Base-by-base conservation (phyloP, 306 rosid genomes). In the Trichosanthes truncata region DNA sequence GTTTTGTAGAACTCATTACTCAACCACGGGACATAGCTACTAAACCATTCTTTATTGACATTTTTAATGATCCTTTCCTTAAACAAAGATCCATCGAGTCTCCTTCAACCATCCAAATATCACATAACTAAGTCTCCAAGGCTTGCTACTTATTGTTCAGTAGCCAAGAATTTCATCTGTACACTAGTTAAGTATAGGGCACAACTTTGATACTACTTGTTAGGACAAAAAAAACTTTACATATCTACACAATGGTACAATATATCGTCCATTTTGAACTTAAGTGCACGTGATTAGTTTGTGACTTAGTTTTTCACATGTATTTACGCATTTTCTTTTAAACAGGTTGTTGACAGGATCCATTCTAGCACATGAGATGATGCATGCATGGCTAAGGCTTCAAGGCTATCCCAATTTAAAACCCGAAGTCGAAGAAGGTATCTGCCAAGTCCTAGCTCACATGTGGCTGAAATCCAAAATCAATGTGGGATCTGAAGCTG, bases 341-440 rank as follows among this genome's bases (percentile, higher is more conserved):
- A 59, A 35, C 85, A 96, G 99, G 87, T 81, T 93, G 84, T 82
- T 96, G 88, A 96, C 99, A 1, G 99, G 99, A 76, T 88, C 98
- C 48, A 90, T 93, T 89, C 87, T 96, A 49, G 97, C 99, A 80
- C 99, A 96, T 8, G 99, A 96, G 88, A 93, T 93, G 99, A 96
- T 93, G 99, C 99, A 96, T 81, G 99, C 96, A 6, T 96, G 98
- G 99, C 92, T 96, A 41, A 87, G 97, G 82, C 98, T 96, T 78
- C 87, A 89, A 83, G 99, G 97, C 74, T 95, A 89, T 83, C 91
- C 93, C 2, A 89, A 86, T 80, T 85, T 96, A 80, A 88, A 88
- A 72, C 96, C 94, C 3, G 94, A 91, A 84, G 93, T 96, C 51
- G 99, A 96, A 88, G 99, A 96, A 87, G 99, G 99, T 63, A 96